phyloP scores from a whole-genome alignment of 306 rosid species.

The Albizia julibrissin region DNA sequence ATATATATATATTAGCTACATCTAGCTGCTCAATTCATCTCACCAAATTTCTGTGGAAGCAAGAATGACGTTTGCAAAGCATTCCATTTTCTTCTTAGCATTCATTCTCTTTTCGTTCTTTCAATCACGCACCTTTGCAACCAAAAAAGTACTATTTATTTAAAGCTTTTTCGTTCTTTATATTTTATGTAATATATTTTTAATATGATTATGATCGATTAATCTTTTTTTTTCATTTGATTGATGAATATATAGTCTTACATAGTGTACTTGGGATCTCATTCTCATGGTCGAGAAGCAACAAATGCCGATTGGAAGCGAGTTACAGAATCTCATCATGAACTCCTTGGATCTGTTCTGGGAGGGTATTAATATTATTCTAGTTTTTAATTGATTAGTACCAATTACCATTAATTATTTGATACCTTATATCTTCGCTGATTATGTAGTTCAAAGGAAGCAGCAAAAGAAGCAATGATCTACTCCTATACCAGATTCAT shows the following conservation, averaged over 20 bases:
- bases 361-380: neutral
- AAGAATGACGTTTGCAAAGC: neutral
- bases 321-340: neutral
- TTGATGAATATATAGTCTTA: neutral
- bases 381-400: neutral
- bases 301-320: neutral
- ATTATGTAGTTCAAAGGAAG: neutral
- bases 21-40: neutral
- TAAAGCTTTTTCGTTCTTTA: too few relatives aligned
- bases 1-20: neutral
- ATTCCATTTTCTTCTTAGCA: neutral
- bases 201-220: neutral
- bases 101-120: neutral
- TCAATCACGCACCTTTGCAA: neutral
- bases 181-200: neutral
- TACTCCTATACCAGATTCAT: neutral
- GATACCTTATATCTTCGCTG: neutral
- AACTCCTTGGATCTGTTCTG: neutral
- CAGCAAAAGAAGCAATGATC: neutral
- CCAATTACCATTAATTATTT: too few relatives aligned
- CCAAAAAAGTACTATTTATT: neutral
- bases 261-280: neutral
- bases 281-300: neutral
- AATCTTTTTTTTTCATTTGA: neutral
- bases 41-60: neutral